Conservation (phyloP, 2,329 filamentous ascomycete species). For the Fusarium tricinctum region DNA sequence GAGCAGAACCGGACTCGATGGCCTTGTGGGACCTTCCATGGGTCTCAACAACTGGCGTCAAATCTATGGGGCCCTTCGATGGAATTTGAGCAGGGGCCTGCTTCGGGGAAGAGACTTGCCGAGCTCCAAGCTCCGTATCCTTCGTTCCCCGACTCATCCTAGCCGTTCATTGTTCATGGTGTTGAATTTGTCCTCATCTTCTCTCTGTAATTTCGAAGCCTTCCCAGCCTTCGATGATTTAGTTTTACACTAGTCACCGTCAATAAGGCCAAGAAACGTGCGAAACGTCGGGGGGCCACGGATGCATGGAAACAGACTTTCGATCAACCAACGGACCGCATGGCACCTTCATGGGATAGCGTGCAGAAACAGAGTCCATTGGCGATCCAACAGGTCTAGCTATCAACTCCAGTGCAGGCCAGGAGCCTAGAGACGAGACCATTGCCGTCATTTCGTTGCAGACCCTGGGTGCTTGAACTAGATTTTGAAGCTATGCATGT, state of each 20-base stretch:
- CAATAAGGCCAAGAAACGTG: slow-evolving; percentile 8
- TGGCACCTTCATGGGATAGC: slow-evolving; percentile 17
- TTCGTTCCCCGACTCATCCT: slow-evolving; percentile 13
- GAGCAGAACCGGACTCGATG: slow-evolving; percentile 15
- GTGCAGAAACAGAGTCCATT: slow-evolving; percentile 7
- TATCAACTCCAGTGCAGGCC: background rate
- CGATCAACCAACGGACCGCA: slow-evolving; percentile 21
- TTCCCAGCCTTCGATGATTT: slow-evolving; percentile 8
- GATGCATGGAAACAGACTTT: slow-evolving; percentile 40
- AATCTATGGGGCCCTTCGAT: slow-evolving; percentile 10
- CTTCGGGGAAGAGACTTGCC: slow-evolving; percentile 32
- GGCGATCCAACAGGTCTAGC: slow-evolving; percentile 14
- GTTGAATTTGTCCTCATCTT: slow-evolving; percentile 5
- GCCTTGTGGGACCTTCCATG: slow-evolving; percentile 30
- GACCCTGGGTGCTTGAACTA: slow-evolving; percentile 7
- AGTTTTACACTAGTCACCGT: slow-evolving; percentile 15
- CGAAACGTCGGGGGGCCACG: slow-evolving; percentile 19
- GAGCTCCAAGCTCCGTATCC: slow-evolving; percentile 13
- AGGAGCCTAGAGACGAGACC: slow-evolving; percentile 4
- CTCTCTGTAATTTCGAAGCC: slow-evolving; percentile 14
- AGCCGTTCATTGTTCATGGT: slow-evolving; percentile 2
- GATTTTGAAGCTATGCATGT: slow-evolving; percentile 36
- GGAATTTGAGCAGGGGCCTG: slow-evolving; percentile 3
- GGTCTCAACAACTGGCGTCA: slow-evolving; percentile 24
- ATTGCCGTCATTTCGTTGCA: slow-evolving; percentile 32